Conservation (phyloP, 352 stramenopile species). For the Phytophthora europaea region DNA sequence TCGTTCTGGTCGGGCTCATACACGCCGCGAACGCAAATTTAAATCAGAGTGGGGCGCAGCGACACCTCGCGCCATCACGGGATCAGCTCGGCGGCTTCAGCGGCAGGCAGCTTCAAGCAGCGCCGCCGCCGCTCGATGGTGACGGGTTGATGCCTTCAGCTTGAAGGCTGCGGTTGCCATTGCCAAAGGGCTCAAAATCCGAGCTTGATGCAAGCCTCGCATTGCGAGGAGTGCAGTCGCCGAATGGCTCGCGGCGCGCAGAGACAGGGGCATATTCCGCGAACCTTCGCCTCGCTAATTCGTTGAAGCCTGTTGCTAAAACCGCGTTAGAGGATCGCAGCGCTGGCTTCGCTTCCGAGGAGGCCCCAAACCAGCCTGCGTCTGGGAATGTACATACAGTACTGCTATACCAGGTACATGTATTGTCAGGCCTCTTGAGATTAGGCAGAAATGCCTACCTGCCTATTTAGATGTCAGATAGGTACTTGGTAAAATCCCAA, state of each 20-base stretch:
- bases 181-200: not conserved
- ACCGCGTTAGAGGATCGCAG: not conserved
- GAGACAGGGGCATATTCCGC: not conserved
- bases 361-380: too few species aligned
- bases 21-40: conserved; percentile 32
- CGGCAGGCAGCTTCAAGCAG: not conserved
- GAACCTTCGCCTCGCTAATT: not conserved
- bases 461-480: too few species aligned
- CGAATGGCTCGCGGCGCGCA: not conserved
- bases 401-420: too few species aligned
- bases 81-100: not conserved
- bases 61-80: conserved; percentile 1
- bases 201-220: not conserved
- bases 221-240: not conserved
- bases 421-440: too few species aligned
- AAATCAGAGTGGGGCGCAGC: conserved; percentile 23
- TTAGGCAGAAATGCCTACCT: too few species aligned
- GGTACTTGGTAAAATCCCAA: too few species aligned
- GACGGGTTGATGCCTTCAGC: not conserved
- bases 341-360: too few species aligned
- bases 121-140: not conserved
- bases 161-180: not conserved
- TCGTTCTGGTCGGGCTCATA: conserved; percentile 31
- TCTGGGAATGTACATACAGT: too few species aligned
- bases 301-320: not conserved